phyloP scores from a whole-genome alignment of 2,329 filamentous ascomycete genomes.

The Plectosphaerella cucumerina region DNA sequence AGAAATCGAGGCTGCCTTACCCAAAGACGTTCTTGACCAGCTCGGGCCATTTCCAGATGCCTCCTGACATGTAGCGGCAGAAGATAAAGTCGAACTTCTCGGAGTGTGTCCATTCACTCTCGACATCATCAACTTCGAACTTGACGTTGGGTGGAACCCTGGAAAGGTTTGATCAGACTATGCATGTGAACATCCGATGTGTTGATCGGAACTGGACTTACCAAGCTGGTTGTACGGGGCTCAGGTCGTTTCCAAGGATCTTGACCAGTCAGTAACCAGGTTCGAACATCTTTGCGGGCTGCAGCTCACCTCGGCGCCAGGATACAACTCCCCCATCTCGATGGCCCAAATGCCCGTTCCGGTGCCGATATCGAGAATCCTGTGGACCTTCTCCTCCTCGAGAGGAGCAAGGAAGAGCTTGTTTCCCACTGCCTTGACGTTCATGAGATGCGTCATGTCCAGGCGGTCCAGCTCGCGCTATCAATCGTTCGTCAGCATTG shows the following conservation, averaged over 20 bases:
- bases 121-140: constrained; percentile 63
- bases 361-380: constrained; percentile 54
- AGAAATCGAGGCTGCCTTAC: not conserved
- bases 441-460: constrained; percentile 3
- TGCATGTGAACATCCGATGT: not conserved
- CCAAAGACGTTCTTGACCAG: constrained; percentile 1
- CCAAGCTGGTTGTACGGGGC: constrained; percentile 10
- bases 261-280: not conserved
- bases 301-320: not conserved
- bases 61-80: constrained; percentile 9
- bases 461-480: constrained; percentile 7
- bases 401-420: constrained; percentile 9
- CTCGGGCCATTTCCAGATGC: constrained; percentile 5
- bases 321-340: constrained; percentile 9
- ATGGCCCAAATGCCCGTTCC: constrained; percentile 57
- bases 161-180: constrained; percentile 9
- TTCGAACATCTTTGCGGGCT: not conserved
- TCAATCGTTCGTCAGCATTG: not conserved
- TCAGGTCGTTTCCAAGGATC: constrained; percentile 10
- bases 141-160: constrained; percentile 58
- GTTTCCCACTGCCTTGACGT: not conserved
- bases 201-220: not conserved
- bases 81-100: constrained; percentile 30
- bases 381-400: constrained; percentile 9
- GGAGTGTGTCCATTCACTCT: constrained; percentile 40